phyloP scores from a whole-genome alignment of 129 eudicot genomes.

The Solidago caesia region DNA sequence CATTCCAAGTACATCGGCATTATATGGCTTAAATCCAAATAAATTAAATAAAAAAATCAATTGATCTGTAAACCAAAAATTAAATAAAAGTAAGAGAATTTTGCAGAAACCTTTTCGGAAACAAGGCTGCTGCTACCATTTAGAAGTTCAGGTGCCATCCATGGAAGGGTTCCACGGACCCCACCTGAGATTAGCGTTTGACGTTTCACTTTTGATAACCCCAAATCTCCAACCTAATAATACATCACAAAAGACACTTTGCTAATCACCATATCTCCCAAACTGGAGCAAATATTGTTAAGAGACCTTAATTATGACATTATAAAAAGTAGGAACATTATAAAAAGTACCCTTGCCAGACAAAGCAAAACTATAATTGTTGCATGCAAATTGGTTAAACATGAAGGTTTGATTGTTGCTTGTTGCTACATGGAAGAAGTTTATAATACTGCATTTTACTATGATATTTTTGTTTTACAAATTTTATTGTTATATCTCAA shows the following conservation, averaged over 20 bases:
- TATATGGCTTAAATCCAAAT: too few relatives aligned
- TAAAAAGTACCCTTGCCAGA: background rate
- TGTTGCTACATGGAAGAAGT: background rate
- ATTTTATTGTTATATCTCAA: background rate
- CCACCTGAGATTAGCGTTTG: constrained; percentile 93
- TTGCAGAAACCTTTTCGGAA: constrained; percentile 70
- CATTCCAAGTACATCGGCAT: too few relatives aligned
- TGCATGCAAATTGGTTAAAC: background rate
- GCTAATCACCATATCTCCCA: background rate
- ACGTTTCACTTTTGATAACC: constrained; percentile 92
- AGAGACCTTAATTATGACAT: background rate
- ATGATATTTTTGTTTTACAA: background rate
- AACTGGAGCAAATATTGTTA: background rate
- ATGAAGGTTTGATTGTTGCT: background rate
- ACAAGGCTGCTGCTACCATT: constrained; percentile 95
- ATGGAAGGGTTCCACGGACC: constrained; percentile 97
- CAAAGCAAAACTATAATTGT: background rate
- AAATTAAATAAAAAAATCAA: too few relatives aligned
- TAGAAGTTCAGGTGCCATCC: constrained; percentile 99
- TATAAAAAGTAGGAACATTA: background rate
- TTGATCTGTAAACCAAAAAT: too few relatives aligned
- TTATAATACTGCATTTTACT: background rate
- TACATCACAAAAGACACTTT: background rate
- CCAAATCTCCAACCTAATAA: constrained; percentile 89
- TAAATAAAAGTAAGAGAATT: background rate